Base-by-base conservation (phyloP, 495 filamentous ascomycete genomes). In the Platismatia glauca region DNA sequence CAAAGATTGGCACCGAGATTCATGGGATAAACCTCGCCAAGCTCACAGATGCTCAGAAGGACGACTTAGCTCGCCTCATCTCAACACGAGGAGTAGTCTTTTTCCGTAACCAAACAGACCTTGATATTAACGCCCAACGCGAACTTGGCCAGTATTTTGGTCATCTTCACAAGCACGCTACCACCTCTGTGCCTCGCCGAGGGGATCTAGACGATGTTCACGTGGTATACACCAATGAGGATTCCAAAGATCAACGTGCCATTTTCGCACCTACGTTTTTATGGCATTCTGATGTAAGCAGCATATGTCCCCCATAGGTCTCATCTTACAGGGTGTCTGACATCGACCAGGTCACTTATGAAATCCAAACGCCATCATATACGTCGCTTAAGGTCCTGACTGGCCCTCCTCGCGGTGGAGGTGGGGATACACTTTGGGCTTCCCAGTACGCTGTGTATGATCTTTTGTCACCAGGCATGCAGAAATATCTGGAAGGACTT, bases 281-380 rank as follows among this genome's bases (percentile, higher is more conserved):
- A 13, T 86, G 83, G 82, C 84, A 87, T 64, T 80, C 83, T 38
- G 84, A 87, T 68, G 84, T 79, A 71, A 67, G 72, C 48, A 13
- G 15, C 20, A 13, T 39, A 16, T 12, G 7, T n/a, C 16, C 24
- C 22, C 22, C 13, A 27, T 22, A 13, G 1, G 8, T 37, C 24
- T 9, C 16, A 61, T 33, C 4, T 34, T 5, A n/a, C 4, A 16
- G 9, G 34, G 11, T 22, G 18, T 31, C 53, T 55, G 31, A 64
- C 31, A n/a, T 9, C 31, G 1, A 55, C 1, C 69, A 86, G 72
- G 82, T 86, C 12, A 87, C 87, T 0, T 90, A 89, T 59, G 89
- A 92, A 70, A 72, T 86, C 39, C 88, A 91, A 68, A 87, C 89
- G n/a, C 88, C 87, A 3, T 86, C 84, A 4, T 89, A 89, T 69